Conservation (phyloP, 176 grass and related monocot species). For the Musa troglodytarum region DNA sequence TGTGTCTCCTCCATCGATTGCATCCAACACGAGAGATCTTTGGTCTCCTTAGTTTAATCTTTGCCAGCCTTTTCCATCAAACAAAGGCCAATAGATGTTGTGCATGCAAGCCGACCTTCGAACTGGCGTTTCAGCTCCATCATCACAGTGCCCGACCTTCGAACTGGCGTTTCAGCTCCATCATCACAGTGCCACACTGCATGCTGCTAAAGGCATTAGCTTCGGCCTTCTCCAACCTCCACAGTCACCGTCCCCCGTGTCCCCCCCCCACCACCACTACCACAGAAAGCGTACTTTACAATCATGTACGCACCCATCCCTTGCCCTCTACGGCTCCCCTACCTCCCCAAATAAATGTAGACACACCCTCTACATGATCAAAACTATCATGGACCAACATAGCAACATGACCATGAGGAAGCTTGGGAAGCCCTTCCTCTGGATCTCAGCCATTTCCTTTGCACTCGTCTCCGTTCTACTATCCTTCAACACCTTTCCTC, state of each 20-base stretch:
- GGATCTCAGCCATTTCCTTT: constrained; percentile 40
- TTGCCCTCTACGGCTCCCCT: constrained; percentile 4
- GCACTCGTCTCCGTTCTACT: constrained; percentile 47
- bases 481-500: constrained; percentile 26
- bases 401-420: constrained; percentile 16
- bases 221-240: constrained; percentile 12
- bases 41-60: not conserved
- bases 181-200: not conserved
- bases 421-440: constrained; percentile 18
- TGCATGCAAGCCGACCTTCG: not conserved
- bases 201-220: not conserved
- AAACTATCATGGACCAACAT: not conserved
- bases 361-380: not conserved
- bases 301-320: not conserved
- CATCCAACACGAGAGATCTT: not conserved
- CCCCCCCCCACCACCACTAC: not conserved
- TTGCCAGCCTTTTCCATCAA: not conserved
- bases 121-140: not conserved
- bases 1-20: not conserved
- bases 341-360: not conserved
- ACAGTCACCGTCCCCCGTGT: not conserved
- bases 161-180: not conserved
- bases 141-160: not conserved
- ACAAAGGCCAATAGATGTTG: not conserved
- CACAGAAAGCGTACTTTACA: not conserved